Evolutionary conservation across 306 rosid genomes (phyloP).

Genomic region (Ziziphus jujuba): DNA sequence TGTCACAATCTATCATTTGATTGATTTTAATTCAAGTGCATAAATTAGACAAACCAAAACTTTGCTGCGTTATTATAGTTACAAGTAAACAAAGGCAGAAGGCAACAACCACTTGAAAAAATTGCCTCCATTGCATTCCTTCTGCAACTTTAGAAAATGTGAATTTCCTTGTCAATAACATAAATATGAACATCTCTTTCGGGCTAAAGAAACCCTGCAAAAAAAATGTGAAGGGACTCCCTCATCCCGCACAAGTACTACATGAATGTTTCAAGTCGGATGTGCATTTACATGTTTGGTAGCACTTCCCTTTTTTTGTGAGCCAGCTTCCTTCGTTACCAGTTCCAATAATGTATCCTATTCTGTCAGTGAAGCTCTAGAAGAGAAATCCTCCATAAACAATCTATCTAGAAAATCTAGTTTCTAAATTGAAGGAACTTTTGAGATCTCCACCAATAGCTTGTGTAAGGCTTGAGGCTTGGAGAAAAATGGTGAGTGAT

Average conservation of each 20-base stretch:
- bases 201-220: neutral
- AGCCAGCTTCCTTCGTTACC: slow-evolving; percentile 18
- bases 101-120: neutral
- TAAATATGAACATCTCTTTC: slow-evolving; percentile 18
- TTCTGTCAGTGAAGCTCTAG: slow-evolving; percentile 29
- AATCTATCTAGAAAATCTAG: slow-evolving; percentile 6
- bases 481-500: slow-evolving; percentile 96
- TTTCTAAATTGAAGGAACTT: slow-evolving; percentile 36
- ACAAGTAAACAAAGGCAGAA: too few species aligned
- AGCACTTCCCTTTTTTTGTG: slow-evolving; percentile 7
- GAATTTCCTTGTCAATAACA: neutral
- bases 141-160: neutral
- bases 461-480: slow-evolving; percentile 97
- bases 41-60: too few species aligned
- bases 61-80: too few species aligned
- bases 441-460: slow-evolving; percentile 81
- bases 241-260: slow-evolving; percentile 16
- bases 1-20: too few species aligned
- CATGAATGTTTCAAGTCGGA: slow-evolving; percentile 19
- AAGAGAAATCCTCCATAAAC: slow-evolving; percentile 19
- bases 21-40: too few species aligned
- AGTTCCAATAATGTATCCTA: slow-evolving; percentile 20
- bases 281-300: slow-evolving; percentile 29
- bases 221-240: slow-evolving; percentile 12
- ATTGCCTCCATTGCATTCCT: neutral